A percentile compares a stretch with the other conserved stretches of the same genome.
Conservation (phyloP, 208 protist genomes). For the Leishmania amazonensis region DNA sequence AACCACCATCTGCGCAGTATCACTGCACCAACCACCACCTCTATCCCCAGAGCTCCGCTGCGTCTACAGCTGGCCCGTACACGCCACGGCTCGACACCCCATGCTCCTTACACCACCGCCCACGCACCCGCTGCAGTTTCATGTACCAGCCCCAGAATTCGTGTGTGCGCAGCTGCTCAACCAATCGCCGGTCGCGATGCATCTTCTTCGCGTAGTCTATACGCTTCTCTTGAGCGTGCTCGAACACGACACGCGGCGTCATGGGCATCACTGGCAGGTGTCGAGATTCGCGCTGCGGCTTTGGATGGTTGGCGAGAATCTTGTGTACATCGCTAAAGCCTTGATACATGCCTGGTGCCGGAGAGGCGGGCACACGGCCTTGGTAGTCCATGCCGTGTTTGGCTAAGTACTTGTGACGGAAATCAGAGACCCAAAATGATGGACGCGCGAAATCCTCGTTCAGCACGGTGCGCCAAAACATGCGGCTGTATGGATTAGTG, state of each 20-base stretch:
- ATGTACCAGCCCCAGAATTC: conserved; percentile 94
- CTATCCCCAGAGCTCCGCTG: conserved; percentile 91
- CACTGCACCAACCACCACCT: neutral
- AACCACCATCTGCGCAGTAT: neutral
- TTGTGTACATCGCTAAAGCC: conserved; percentile 88
- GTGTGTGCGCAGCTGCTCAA: conserved; percentile 72
- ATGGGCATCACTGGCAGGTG: conserved; percentile 91
- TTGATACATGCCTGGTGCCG: conserved; percentile 88
- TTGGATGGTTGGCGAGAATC: conserved; percentile 85
- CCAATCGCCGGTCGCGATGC: conserved; percentile 65
- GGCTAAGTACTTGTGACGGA: conserved; percentile 85
- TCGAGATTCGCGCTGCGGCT: conserved; percentile 88
- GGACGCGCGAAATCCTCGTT: conserved; percentile 81
- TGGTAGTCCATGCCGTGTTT: conserved; percentile 87
- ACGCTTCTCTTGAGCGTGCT: conserved; percentile 84
- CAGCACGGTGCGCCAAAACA: conserved; percentile 86
- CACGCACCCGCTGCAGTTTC: conserved; percentile 91
- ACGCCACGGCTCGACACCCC: conserved; percentile 88
- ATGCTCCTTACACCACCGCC: conserved; percentile 89
- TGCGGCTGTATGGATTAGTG: conserved; percentile 81
- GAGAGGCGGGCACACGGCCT: conserved; percentile 81
- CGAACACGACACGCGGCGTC: conserved; percentile 90
- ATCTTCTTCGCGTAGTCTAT: conserved; percentile 86
- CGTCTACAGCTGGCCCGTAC: conserved; percentile 90
- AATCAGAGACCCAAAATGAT: conserved; percentile 93